phyloP scores from a whole-genome alignment of 345 rosid genomes.

The Salix viminalis region DNA sequence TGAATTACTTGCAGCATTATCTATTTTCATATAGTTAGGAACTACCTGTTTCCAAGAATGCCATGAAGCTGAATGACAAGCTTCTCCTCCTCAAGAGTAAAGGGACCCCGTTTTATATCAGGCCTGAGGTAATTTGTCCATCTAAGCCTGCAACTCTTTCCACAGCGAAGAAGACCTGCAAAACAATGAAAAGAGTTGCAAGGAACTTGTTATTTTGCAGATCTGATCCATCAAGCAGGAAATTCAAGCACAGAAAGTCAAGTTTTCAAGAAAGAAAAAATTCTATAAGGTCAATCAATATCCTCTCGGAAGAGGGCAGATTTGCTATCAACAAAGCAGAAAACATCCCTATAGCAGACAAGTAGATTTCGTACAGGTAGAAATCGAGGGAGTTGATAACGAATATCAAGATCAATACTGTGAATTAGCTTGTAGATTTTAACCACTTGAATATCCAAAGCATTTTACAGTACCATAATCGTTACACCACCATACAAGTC shows the following conservation, averaged over 20 bases:
- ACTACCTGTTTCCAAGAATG: conserved; percentile 93
- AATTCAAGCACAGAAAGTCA: background rate
- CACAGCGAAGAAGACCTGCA: conserved; percentile 85
- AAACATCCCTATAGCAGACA: too few relatives aligned
- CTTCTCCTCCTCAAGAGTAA: conserved; percentile 81
- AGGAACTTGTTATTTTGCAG: background rate
- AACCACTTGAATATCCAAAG: background rate
- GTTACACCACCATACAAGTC: background rate
- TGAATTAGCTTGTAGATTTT: background rate
- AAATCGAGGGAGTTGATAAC: background rate
- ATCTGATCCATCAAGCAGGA: background rate
- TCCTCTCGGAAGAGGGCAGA: background rate
- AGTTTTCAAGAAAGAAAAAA: background rate
- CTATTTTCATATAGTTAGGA: background rate
- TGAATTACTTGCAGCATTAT: background rate
- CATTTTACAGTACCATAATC: background rate
- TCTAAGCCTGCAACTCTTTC: conserved; percentile 95
- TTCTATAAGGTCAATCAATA: background rate
- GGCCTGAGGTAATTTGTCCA: conserved; percentile 97
- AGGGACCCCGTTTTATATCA: conserved; percentile 92
- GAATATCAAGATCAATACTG: background rate
- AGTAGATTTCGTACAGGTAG: too few relatives aligned
- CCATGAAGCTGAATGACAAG: conserved; percentile 91
- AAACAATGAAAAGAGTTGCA: background rate
- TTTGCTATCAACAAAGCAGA: background rate